These are phyloP conservation scores for Limnomonas spitsbergensis DNA, from an alignment of 139 green algal genomes.

Conservation along the genomic window DNA sequence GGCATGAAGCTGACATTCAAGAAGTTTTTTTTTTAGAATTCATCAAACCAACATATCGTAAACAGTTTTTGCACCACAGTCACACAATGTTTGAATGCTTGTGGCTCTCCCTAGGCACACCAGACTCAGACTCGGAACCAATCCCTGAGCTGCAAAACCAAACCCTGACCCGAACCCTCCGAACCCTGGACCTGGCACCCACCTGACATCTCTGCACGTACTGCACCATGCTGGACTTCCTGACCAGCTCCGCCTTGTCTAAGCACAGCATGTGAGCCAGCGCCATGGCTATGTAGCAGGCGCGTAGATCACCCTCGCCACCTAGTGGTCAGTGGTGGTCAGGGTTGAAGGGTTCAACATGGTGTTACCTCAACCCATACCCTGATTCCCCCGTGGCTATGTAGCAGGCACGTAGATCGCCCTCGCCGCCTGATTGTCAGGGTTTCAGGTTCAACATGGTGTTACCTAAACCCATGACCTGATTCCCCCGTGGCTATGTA, in stretches of 20 bases:
- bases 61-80: too few relatives aligned
- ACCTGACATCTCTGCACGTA: slow-evolving; percentile 74
- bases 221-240: slow-evolving; percentile 47
- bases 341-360: neutral
- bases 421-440: slow-evolving; percentile 78
- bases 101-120: too few relatives aligned
- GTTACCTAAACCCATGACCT: too few relatives aligned
- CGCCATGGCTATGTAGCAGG: slow-evolving; percentile 89
- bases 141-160: too few relatives aligned
- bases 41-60: too few relatives aligned
- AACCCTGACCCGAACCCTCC: too few relatives aligned
- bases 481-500: slow-evolving; percentile 90
- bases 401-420: slow-evolving; percentile 90
- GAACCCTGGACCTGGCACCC: too few relatives aligned
- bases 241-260: slow-evolving; percentile 58
- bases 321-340: slow-evolving; percentile 43
- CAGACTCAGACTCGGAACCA: too few relatives aligned
- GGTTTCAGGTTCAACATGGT: neutral
- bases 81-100: too few relatives aligned
- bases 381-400: slow-evolving; percentile 83
- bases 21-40: too few relatives aligned
- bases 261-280: slow-evolving; percentile 69
- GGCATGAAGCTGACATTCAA: too few relatives aligned
- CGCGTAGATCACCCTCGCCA: slow-evolving; percentile 89
- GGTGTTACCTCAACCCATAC: too few relatives aligned